Evolutionary conservation across 2,329 filamentous ascomycete species (phyloP).

Genomic region (Aspergillus carbonarius): DNA sequence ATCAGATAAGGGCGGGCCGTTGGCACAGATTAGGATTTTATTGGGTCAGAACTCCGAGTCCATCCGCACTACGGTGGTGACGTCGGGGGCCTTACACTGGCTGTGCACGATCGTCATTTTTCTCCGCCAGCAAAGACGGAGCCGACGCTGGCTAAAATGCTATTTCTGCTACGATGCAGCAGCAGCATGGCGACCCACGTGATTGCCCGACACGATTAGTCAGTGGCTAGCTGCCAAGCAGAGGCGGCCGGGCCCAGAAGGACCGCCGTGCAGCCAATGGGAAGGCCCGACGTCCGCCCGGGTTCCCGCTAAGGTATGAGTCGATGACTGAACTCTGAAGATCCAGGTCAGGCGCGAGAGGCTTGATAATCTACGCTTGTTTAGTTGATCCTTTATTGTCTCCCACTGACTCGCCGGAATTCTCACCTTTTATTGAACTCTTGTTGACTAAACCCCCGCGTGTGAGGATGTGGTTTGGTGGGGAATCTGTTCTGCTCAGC

Average conservation of each 20-base stretch:
- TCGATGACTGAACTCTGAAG: conserved; percentile 20
- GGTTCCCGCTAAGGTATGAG: conserved; percentile 14
- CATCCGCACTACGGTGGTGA: too few species aligned
- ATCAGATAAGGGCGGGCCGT: too few species aligned
- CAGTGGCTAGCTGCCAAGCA: not conserved
- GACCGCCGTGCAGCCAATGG: not conserved
- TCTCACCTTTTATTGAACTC: not conserved
- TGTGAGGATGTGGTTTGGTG: conserved; percentile 14
- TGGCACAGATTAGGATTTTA: too few species aligned
- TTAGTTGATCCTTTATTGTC: not conserved
- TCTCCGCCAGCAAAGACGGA: too few species aligned
- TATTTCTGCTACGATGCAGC: not conserved
- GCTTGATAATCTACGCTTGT: conserved; percentile 1
- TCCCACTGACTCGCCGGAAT: too few species aligned
- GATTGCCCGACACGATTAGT: not conserved
- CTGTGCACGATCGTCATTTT: too few species aligned
- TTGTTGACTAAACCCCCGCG: not conserved
- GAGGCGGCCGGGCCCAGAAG: conserved; percentile 5
- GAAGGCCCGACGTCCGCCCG: not conserved
- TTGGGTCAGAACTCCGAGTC: too few species aligned
- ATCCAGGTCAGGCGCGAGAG: conserved; percentile 1
- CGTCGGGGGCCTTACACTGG: too few species aligned
- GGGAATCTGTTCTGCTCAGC: conserved; percentile 1
- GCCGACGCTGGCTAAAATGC: too few species aligned
- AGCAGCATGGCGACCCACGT: not conserved